A percentile compares a stretch with the other conserved stretches of the same genome.
These are phyloP conservation scores for Endothia cerciana DNA, from an alignment of 2,329 filamentous ascomycete species.

Conservation along the genomic window DNA sequence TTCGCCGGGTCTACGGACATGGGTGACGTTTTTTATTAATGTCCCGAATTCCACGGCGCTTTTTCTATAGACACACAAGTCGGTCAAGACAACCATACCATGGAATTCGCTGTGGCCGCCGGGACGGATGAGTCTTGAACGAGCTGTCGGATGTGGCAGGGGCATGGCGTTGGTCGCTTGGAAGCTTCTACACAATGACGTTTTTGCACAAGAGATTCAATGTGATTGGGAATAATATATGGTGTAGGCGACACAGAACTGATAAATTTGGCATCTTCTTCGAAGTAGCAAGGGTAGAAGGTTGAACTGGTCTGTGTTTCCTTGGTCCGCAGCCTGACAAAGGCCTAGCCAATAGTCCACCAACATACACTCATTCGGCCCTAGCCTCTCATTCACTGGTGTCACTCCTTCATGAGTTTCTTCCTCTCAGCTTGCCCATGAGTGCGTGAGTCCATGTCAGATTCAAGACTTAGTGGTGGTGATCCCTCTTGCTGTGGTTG, in stretches of 20 bases:
- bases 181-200: constrained; percentile 35
- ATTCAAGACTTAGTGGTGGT: constrained; percentile 3
- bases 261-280: background rate
- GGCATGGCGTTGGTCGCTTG: constrained; percentile 41
- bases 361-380: too few relatives aligned
- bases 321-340: background rate
- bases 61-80: constrained; percentile 44
- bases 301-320: background rate
- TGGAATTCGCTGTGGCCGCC: constrained; percentile 44
- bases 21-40: constrained; percentile 50
- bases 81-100: constrained; percentile 47
- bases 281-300: background rate
- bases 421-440: too few relatives aligned
- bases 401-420: too few relatives aligned
- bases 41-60: constrained; percentile 48
- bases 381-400: too few relatives aligned
- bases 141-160: constrained; percentile 40
- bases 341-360: too few relatives aligned
- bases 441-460: too few relatives aligned
- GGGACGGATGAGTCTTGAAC: constrained; percentile 42
- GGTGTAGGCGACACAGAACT: constrained; percentile 35
- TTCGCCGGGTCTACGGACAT: constrained; percentile 42
- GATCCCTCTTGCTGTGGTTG: constrained; percentile 22
- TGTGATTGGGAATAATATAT: constrained; percentile 39
- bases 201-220: constrained; percentile 32